phyloP scores from a whole-genome alignment of 257 asterid genomes.

The Rubia yunnanensis region DNA sequence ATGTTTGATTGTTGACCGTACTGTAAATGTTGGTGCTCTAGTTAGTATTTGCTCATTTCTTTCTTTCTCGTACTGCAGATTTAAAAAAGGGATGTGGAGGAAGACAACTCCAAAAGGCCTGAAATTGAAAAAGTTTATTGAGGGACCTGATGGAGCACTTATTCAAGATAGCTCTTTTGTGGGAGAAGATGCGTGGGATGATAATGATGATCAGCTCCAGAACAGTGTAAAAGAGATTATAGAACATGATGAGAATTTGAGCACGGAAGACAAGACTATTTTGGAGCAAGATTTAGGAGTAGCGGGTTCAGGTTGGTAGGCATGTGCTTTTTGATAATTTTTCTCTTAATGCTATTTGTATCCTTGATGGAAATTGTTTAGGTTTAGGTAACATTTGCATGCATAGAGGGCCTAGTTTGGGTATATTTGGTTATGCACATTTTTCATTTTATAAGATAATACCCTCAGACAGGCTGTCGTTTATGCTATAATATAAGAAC shows the following conservation, averaged over 20 bases:
- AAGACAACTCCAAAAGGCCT: conserved; percentile 83
- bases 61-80: conserved; percentile 14
- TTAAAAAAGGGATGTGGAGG: conserved; percentile 90
- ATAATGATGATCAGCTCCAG: conserved; percentile 44
- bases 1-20: background rate
- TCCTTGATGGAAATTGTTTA: background rate
- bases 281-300: conserved; percentile 61
- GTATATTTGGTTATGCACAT: background rate
- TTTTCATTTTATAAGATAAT: background rate
- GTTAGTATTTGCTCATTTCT: background rate
- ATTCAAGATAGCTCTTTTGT: conserved; percentile 76
- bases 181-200: conserved; percentile 98
- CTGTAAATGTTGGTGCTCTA: background rate
- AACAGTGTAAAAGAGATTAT: conserved; percentile 41
- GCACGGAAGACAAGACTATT: conserved; percentile 42
- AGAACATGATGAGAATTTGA: conserved; percentile 43
- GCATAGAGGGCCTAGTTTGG: background rate
- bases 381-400: too few species aligned
- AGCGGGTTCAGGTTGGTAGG: conserved; percentile 73
- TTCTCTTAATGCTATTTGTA: background rate
- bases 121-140: conserved; percentile 75
- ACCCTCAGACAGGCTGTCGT: background rate
- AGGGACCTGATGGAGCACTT: conserved; percentile 80
- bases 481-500: background rate
- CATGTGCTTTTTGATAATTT: background rate